A percentile compares a stretch with the other conserved stretches of the same genome.
Conservation (phyloP, 140 eudicot genomes). For the Artemisia princeps region DNA sequence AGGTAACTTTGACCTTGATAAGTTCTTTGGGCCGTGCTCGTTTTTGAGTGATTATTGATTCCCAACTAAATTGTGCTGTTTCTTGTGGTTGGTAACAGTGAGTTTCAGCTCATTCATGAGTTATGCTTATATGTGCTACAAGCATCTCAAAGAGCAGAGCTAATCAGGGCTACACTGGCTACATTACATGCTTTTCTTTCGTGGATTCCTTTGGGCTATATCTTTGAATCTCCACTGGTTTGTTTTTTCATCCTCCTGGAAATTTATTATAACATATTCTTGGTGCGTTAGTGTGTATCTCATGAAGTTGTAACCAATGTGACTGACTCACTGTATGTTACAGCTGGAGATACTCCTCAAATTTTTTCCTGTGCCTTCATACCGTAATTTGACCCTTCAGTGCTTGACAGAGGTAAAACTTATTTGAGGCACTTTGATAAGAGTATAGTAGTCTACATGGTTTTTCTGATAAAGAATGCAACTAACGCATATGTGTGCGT, state of each 20-base stretch:
- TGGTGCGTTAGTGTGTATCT: background rate
- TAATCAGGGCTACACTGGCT: slow-evolving; percentile 86
- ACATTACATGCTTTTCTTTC: slow-evolving; percentile 98
- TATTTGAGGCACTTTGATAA: background rate
- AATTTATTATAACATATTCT: background rate
- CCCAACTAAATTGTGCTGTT: slow-evolving; percentile 16
- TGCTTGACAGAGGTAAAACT: slow-evolving; percentile 82
- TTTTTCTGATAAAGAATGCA: slow-evolving; percentile 10
- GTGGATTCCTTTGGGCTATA: slow-evolving; percentile 98
- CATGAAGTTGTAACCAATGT: slow-evolving; percentile 9
- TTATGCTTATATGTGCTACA: slow-evolving; percentile 90
- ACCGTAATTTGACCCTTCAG: slow-evolving; percentile 85
- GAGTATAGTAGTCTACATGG: background rate
- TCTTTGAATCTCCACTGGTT: slow-evolving; percentile 96
- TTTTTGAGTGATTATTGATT: slow-evolving; percentile 10
- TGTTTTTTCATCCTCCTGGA: slow-evolving; percentile 24
- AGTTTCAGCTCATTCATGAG: slow-evolving; percentile 97
- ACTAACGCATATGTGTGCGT: slow-evolving; percentile 12
- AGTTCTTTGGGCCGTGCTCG: background rate
- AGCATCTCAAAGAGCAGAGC: slow-evolving; percentile 93
- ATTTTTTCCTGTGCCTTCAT: slow-evolving; percentile 69
- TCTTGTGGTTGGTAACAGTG: slow-evolving; percentile 50
- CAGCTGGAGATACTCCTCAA: slow-evolving; percentile 87
- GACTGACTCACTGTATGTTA: slow-evolving; percentile 20
- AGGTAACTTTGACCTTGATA: slow-evolving; percentile 35